A percentile compares a stretch with the other conserved stretches of the same genome.
phyloP scores from a whole-genome alignment of 441 rosid genomes.

The Arabidopsis hybrid region DNA sequence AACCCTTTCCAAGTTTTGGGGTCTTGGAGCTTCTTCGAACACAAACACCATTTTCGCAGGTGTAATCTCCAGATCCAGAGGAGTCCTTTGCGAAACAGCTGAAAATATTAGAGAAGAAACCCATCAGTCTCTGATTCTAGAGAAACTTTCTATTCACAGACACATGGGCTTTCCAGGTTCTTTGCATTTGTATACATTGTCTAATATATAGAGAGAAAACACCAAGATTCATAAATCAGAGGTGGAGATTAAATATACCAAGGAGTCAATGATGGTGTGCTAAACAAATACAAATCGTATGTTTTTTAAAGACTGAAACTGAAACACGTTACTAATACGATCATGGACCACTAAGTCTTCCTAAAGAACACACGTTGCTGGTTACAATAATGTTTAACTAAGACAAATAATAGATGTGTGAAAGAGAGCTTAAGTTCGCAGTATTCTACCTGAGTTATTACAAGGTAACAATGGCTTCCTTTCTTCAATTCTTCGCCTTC shows the following conservation, averaged over 20 bases:
- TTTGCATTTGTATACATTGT: slow-evolving; percentile 11
- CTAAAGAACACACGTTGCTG: slow-evolving; percentile 22
- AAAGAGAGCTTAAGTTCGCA: neutral
- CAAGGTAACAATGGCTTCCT: slow-evolving; percentile 17
- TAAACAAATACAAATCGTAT: neutral
- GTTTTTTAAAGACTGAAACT: slow-evolving; percentile 27
- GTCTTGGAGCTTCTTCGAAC: slow-evolving; percentile 38
- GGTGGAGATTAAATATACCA: neutral
- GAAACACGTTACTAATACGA: slow-evolving; percentile 30
- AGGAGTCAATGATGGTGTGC: slow-evolving; percentile 39
- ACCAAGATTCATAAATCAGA: slow-evolving; percentile 10
- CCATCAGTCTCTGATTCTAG: slow-evolving; percentile 26
- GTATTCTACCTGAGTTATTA: slow-evolving; percentile 26
- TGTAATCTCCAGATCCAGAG: slow-evolving; percentile 38
- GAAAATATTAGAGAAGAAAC: slow-evolving; percentile 37
- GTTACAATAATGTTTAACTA: slow-evolving; percentile 11
- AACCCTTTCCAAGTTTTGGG: slow-evolving; percentile 24
- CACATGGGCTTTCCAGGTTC: too few relatives aligned
- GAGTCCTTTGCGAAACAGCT: slow-evolving; percentile 41
- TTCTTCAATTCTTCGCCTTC: slow-evolving; percentile 41
- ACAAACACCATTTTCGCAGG: slow-evolving; percentile 36
- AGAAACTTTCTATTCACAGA: slow-evolving; percentile 2
- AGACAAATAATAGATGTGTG: neutral
- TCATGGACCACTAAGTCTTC: slow-evolving; percentile 6
- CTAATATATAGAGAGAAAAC: slow-evolving; percentile 5